These are phyloP conservation scores for Yarrowia divulgata DNA, from an alignment of 805 yeast genomes.

Conservation along the genomic window DNA sequence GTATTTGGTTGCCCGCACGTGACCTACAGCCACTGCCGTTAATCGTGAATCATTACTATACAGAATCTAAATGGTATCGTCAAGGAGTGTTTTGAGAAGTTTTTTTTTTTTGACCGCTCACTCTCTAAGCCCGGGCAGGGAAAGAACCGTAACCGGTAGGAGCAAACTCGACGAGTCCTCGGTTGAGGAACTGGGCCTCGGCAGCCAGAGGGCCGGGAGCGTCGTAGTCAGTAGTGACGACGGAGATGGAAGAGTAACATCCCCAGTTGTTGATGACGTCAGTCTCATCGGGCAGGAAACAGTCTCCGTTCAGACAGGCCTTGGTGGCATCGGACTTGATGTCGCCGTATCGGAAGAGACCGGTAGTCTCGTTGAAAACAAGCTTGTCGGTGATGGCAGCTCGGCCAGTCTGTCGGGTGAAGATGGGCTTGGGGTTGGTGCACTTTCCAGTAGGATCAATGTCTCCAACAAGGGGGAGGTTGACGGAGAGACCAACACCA, in stretches of 20 bases:
- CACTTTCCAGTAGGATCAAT: conserved; percentile 37
- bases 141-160: conserved; percentile 36
- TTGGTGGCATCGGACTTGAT: conserved; percentile 25
- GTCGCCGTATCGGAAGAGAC: conserved; percentile 31
- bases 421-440: conserved; percentile 36
- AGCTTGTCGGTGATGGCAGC: conserved; percentile 33
- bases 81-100: background rate
- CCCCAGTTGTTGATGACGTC: conserved; percentile 38
- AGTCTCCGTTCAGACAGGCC: conserved; percentile 35
- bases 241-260: conserved; percentile 29
- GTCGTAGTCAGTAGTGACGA: conserved; percentile 32
- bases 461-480: conserved; percentile 34
- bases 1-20: too few species aligned
- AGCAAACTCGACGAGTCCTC: conserved; percentile 37
- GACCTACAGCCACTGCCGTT: too few species aligned
- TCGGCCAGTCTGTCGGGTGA: conserved; percentile 39
- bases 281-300: conserved; percentile 33
- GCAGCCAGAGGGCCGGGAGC: conserved; percentile 35
- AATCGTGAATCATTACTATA: conserved; percentile 16
- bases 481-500: conserved; percentile 35
- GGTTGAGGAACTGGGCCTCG: conserved; percentile 34
- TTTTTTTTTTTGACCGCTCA: too few species aligned
- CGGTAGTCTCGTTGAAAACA: conserved; percentile 32
- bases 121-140: background rate
- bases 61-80: conserved; percentile 37